Conservation (phyloP, 148 eudicot species). For the Silene latifolia region DNA sequence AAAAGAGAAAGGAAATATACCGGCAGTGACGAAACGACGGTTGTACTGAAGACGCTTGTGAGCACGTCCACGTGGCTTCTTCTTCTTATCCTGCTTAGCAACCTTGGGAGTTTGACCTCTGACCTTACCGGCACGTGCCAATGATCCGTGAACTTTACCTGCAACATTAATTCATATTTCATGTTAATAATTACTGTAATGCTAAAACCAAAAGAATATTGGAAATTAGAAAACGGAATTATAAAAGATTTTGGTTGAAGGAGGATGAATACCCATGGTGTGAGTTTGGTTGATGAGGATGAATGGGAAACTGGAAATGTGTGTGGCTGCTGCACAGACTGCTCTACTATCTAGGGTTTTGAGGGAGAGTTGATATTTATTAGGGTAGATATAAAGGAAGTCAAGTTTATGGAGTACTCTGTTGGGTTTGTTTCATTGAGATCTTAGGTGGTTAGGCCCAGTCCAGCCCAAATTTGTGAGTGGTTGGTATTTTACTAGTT, state of each 20-base stretch:
- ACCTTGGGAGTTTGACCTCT: constrained; percentile 93
- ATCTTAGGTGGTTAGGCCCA: too few relatives aligned
- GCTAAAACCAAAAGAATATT: not conserved
- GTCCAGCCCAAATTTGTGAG: too few relatives aligned
- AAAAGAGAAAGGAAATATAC: constrained; percentile 27
- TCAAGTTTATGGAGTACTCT: too few relatives aligned
- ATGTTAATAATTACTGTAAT: not conserved
- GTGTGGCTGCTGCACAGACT: not conserved
- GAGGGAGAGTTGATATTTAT: too few relatives aligned
- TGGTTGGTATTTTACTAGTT: too few relatives aligned
- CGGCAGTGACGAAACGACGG: constrained; percentile 91
- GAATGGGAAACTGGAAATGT: not conserved
- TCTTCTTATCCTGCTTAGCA: constrained; percentile 92
- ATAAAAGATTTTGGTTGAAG: not conserved
- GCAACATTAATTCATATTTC: not conserved
- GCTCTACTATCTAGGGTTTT: too few relatives aligned
- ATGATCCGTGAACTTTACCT: constrained; percentile 92
- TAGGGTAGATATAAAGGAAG: too few relatives aligned
- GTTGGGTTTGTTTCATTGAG: too few relatives aligned
- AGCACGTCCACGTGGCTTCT: constrained; percentile 92
- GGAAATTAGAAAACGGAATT: not conserved
- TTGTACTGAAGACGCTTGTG: constrained; percentile 89
- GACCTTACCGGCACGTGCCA: constrained; percentile 97
- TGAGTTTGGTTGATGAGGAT: not conserved
- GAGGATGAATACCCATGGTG: not conserved